Conservation (phyloP, 2,329 filamentous ascomycete genomes). For the Coniella lustricola region DNA sequence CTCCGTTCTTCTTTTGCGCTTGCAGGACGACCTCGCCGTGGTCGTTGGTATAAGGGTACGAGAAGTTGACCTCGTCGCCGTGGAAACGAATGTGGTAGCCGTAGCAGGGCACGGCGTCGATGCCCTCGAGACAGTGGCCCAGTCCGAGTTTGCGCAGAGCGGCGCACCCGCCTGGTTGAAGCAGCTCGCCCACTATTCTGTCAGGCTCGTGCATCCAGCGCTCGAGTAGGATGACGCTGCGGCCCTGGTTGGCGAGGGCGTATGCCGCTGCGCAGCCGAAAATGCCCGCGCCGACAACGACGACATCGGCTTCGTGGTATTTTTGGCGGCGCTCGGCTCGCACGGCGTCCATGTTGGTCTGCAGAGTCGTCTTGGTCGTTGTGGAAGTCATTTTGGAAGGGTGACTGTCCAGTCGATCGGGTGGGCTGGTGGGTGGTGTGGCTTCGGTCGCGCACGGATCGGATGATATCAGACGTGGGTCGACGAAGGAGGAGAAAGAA, state of each 20-base stretch:
- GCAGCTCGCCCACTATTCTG: constrained; percentile 88
- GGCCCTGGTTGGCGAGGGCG: constrained; percentile 78
- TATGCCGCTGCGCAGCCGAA: constrained; percentile 82
- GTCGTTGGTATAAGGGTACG: constrained; percentile 63
- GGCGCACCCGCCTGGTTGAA: constrained; percentile 85
- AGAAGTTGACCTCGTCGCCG: constrained; percentile 63
- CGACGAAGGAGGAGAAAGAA: too few species aligned
- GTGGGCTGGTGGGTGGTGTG: not conserved
- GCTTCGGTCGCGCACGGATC: not conserved
- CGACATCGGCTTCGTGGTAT: constrained; percentile 68
- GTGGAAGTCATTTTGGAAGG: not conserved
- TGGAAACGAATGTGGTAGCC: constrained; percentile 88
- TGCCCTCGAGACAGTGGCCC: constrained; percentile 73
- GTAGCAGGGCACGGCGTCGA: constrained; percentile 74
- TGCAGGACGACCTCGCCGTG: constrained; percentile 33
- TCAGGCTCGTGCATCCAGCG: constrained; percentile 85
- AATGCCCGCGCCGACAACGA: constrained; percentile 87
- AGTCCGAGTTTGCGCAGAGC: constrained; percentile 77
- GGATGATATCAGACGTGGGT: too few species aligned
- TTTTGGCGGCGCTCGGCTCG: constrained; percentile 41
- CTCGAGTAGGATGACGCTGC: constrained; percentile 86
- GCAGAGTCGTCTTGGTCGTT: constrained; percentile 26
- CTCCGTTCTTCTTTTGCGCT: constrained; percentile 21
- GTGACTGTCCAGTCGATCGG: not conserved
- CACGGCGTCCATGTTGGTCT: constrained; percentile 26